A percentile compares a stretch with the other conserved stretches of the same genome.
These are phyloP conservation scores for Nepenthes alata DNA, from an alignment of 179 eudicot species.

Conservation along the genomic window DNA sequence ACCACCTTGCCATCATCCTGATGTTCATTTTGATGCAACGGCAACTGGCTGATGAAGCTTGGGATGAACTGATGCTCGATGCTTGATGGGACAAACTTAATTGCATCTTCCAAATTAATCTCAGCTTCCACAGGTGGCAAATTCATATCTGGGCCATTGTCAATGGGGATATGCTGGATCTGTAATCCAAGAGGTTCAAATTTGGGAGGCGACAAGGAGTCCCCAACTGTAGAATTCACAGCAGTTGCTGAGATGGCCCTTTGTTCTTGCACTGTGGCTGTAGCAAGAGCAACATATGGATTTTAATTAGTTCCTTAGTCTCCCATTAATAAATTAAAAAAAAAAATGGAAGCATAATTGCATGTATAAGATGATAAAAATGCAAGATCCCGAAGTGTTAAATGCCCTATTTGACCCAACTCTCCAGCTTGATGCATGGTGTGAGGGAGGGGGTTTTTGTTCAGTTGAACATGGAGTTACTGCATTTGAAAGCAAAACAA, in stretches of 20 bases:
- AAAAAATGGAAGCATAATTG: no score
- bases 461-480: no score
- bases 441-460: no score
- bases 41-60: constrained; percentile 46
- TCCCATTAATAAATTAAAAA: no score
- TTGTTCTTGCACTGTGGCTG: constrained; percentile 52
- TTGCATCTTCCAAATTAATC: constrained; percentile 30
- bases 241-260: constrained; percentile 39
- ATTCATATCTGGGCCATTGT: constrained; percentile 35
- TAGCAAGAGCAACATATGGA: not conserved
- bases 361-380: no score
- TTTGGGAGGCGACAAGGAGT: constrained; percentile 39
- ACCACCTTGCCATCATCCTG: constrained; percentile 22
- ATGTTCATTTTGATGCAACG: constrained; percentile 31
- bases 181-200: constrained; percentile 45
- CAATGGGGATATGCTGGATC: constrained; percentile 35
- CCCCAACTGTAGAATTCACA: constrained; percentile 37
- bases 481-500: no score
- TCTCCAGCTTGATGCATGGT: no score
- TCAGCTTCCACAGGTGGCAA: constrained; percentile 27
- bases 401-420: no score
- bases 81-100: constrained; percentile 28
- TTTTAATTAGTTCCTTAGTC: no score
- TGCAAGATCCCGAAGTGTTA: not conserved
- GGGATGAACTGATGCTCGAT: constrained; percentile 88